Evolutionary conservation across 345 rosid species (phyloP).

Genomic region (Eucalyptus curtisii): DNA sequence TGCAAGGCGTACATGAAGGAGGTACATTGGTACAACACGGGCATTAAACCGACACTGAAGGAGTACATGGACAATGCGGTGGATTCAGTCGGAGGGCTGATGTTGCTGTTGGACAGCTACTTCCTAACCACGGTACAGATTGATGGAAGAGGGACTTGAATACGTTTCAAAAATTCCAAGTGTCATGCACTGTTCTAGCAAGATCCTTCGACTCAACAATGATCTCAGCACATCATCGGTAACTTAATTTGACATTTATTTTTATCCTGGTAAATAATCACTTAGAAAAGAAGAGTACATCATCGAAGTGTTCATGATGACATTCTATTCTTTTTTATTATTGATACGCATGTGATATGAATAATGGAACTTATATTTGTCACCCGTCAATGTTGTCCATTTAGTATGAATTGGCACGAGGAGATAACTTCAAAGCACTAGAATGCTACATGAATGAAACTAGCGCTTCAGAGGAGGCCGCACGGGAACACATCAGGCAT

Average conservation of each 20-base stretch:
- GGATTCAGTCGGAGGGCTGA: neutral
- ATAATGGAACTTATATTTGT: neutral
- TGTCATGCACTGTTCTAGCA: neutral
- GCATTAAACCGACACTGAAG: neutral
- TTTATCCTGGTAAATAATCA: neutral
- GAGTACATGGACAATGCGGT: neutral
- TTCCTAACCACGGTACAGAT: neutral
- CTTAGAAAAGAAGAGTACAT: neutral
- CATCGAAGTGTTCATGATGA: neutral
- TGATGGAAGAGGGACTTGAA: neutral
- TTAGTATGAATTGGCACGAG: neutral
- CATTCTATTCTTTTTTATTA: neutral
- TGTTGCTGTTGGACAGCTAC: neutral
- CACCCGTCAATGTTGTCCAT: neutral
- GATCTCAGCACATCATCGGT: slow-evolving; percentile 6
- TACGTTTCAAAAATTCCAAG: neutral
- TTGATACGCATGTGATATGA: neutral
- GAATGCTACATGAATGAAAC: slow-evolving; percentile 8
- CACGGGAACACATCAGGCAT: neutral
- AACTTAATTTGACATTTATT: neutral
- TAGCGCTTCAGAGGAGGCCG: neutral
- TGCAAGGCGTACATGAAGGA: neutral
- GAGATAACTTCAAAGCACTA: slow-evolving; percentile 1
- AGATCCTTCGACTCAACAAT: neutral
- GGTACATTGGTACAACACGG: neutral